Conservation (phyloP, 805 yeast genomes). For the Candida anglica region DNA sequence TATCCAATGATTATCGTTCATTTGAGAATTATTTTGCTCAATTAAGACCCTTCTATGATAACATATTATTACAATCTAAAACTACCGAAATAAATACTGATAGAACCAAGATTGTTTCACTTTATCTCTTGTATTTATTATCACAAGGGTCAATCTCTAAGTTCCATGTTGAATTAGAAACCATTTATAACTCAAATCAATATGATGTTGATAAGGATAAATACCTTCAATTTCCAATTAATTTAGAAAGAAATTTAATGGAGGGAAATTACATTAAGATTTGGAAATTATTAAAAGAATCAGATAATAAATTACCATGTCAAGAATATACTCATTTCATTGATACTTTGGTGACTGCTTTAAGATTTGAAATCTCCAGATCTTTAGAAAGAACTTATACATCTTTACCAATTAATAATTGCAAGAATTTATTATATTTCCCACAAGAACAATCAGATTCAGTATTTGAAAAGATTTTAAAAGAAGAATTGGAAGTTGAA, state of each 20-base stretch:
- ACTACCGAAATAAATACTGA: slow-evolving; percentile 22
- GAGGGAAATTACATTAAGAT: slow-evolving; percentile 95
- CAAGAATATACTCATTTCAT: slow-evolving; percentile 79
- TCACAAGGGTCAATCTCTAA: slow-evolving; percentile 81
- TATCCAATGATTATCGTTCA: slow-evolving; percentile 53
- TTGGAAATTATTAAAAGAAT: slow-evolving; percentile 66
- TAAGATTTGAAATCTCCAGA: slow-evolving; percentile 80
- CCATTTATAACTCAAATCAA: slow-evolving; percentile 48
- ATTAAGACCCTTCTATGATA: slow-evolving; percentile 71
- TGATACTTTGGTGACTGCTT: slow-evolving; percentile 68
- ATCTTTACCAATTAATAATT: slow-evolving; percentile 73
- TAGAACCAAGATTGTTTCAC: slow-evolving; percentile 61
- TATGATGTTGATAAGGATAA: slow-evolving; percentile 61
- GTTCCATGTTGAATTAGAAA: slow-evolving; percentile 88
- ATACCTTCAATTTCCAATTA: slow-evolving; percentile 78
- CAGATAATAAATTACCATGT: slow-evolving; percentile 49
- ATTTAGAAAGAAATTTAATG: slow-evolving; percentile 88
- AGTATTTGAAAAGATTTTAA: slow-evolving; percentile 26
- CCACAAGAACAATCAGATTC: slow-evolving; percentile 38
- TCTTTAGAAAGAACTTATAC: slow-evolving; percentile 79
- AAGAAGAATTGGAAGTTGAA: slow-evolving; percentile 29
- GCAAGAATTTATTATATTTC: slow-evolving; percentile 75
- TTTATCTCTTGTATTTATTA: slow-evolving; percentile 71
- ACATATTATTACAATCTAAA: slow-evolving; percentile 34
- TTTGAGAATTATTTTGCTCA: slow-evolving; percentile 73